Evolutionary conservation across 129 eudicot genomes (phyloP).

Genomic region (Tagetes patula): DNA sequence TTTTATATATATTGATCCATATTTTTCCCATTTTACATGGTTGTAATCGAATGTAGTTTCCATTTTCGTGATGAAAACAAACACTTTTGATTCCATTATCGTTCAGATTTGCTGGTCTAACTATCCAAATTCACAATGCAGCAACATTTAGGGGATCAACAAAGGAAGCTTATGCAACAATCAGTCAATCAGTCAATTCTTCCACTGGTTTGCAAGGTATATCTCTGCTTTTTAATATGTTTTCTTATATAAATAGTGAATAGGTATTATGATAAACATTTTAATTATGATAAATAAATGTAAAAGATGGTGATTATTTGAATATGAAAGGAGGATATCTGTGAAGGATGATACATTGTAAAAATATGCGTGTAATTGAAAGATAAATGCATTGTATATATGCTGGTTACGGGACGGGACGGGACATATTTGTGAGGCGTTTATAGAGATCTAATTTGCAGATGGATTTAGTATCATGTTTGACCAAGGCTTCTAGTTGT

Average conservation of each 20-base stretch:
- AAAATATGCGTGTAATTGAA: too few relatives aligned
- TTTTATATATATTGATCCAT: background rate
- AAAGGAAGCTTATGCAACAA: constrained; percentile 72
- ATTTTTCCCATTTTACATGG: background rate
- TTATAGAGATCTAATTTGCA: too few relatives aligned
- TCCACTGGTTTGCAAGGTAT: constrained; percentile 92
- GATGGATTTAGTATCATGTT: background rate
- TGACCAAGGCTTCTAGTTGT: constrained; percentile 1
- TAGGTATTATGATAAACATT: too few relatives aligned
- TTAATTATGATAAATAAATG: too few relatives aligned
- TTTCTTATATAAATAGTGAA: too few relatives aligned
- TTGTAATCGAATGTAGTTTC: background rate
- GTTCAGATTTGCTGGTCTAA: background rate
- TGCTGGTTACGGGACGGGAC: too few relatives aligned
- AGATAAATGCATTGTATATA: too few relatives aligned
- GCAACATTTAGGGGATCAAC: constrained; percentile 77
- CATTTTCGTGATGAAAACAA: background rate
- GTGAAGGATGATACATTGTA: too few relatives aligned
- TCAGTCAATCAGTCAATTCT: constrained; percentile 36
- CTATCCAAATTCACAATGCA: constrained; percentile 29
- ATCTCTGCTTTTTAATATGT: background rate
- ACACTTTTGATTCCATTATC: background rate
- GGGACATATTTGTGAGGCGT: too few relatives aligned
- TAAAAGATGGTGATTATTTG: too few relatives aligned
- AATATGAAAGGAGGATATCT: too few relatives aligned